Percentiles rank a stretch among this genome's conserved stretches.
Evolutionary conservation across 805 yeast genomes (phyloP).

Genomic region (Pichia manshurica): DNA sequence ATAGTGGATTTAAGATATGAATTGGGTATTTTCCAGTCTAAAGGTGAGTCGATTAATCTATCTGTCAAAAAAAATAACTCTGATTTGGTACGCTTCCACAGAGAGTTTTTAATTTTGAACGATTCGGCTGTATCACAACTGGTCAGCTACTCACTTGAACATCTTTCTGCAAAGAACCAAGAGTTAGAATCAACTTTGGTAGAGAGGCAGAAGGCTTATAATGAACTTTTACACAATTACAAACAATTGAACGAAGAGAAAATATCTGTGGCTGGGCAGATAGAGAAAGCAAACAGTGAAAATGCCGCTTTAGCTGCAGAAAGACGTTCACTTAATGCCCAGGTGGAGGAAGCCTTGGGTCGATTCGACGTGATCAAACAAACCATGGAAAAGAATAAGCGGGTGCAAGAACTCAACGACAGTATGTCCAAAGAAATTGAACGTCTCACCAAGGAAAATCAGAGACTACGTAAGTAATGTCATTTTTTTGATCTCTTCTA

Average conservation of each 20-base stretch:
- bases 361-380: conserved; percentile 30
- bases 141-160: conserved; percentile 2
- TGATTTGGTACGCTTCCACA: conserved; percentile 10
- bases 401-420: conserved; percentile 26
- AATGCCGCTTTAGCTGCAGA: conserved; percentile 19
- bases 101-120: conserved; percentile 10
- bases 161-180: conserved; percentile 3
- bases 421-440: conserved; percentile 24
- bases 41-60: background rate
- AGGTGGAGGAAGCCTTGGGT: conserved; percentile 21
- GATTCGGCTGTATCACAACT: conserved; percentile 4
- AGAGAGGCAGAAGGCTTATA: conserved; percentile 19
- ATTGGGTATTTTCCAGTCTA: background rate
- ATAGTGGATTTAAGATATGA: conserved; percentile 11
- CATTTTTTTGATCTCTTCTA: background rate
- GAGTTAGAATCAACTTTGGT: conserved; percentile 1
- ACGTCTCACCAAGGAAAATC: conserved; percentile 20
- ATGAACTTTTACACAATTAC: conserved; percentile 28
- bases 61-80: background rate
- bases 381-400: conserved; percentile 29
- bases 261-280: conserved; percentile 22
- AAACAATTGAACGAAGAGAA: conserved; percentile 32
- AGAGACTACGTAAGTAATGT: background rate
- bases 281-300: conserved; percentile 17
- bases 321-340: conserved; percentile 13